Base-by-base conservation (phyloP, 106 monocot genomes). In the Allium sativum region DNA sequence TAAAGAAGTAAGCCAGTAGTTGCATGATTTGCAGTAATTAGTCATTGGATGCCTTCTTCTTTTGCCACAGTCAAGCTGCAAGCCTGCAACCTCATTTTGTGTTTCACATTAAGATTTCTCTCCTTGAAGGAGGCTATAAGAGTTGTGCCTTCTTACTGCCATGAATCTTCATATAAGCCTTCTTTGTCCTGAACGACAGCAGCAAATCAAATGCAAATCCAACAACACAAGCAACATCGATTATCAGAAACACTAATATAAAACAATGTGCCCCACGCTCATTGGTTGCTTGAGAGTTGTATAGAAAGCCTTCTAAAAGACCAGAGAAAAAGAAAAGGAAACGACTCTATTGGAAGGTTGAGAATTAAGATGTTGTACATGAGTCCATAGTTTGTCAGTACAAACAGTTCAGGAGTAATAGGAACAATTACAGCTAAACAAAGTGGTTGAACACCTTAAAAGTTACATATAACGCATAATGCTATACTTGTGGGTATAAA, bases 321-420 rank as follows among this genome's bases (percentile, higher is more conserved):
- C 94, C 94, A 11, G 94, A 95, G 86, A 95, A 95, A 65, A 95
- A n/a, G n/a, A n/a, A n/a, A n/a, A n/a, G n/a, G 90, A 75, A 95
- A 95, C 44, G 94, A 95, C 8, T 90, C 94, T 6, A 95, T 79
- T 12, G 94, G 94, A 13, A 95, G 81, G 68, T 95, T 95, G 20
- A 95, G 77, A 57, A 95, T 95, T 55, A 94, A 72, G 44, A 95
- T 77, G 78, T 95, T 95, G 86, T 95, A 95, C 13, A 95, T 79
- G 55, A 95, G 81, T 16, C 94, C 94, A 51, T 90, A 95, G 70
- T 81, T 79, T 61, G 77, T 95, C 3, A 95, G 84, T 0, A 90
- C 94, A 20, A 95, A 95, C 45, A 95, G 81, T 68, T 95, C 94
- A 0, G 94, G 90, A 8, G 86, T 83, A 0, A 81, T 77, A 0